Conservation (phyloP, 768 basidiomycete genomes). For the Suillus decipiens region DNA sequence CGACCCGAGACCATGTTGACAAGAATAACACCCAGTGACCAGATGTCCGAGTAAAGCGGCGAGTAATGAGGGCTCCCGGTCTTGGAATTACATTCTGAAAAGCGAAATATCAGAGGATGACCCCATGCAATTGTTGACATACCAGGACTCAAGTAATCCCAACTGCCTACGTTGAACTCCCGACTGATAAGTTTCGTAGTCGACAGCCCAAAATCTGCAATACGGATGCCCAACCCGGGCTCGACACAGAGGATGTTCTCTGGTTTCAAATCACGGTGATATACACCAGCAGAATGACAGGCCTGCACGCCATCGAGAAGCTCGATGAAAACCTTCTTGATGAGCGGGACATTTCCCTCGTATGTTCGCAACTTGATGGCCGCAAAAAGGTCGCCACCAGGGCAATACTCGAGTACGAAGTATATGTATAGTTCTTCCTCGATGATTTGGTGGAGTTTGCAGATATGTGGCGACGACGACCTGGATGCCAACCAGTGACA, state of each 20-base stretch:
- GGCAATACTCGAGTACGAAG: constrained; percentile 60
- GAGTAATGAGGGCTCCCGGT: constrained; percentile 28
- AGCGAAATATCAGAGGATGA: constrained; percentile 8
- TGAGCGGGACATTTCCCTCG: constrained; percentile 56
- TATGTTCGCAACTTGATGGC: constrained; percentile 60
- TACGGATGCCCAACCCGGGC: constrained; percentile 52
- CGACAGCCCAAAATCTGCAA: constrained; percentile 81
- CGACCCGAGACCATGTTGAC: constrained; percentile 75
- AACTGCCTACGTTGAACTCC: constrained; percentile 61
- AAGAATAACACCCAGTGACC: constrained; percentile 79
- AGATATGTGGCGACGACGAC: constrained; percentile 55
- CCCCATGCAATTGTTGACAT: constrained; percentile 19
- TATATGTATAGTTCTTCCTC: constrained; percentile 63
- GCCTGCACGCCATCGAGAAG: constrained; percentile 77
- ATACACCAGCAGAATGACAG: constrained; percentile 70
- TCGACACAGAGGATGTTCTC: constrained; percentile 71
- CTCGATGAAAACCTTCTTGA: constrained; percentile 70
- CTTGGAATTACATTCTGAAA: constrained; percentile 54
- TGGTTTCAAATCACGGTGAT: constrained; percentile 87
- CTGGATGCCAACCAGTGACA: constrained; percentile 51
- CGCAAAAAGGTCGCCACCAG: constrained; percentile 67
- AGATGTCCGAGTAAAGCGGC: constrained; percentile 50
- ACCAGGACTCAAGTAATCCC: constrained; percentile 75
- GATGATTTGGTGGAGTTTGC: constrained; percentile 66
- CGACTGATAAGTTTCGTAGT: constrained; percentile 46